These are phyloP conservation scores for Rubia tinctorum DNA, from an alignment of 305 asterid species.

Conservation along the genomic window DNA sequence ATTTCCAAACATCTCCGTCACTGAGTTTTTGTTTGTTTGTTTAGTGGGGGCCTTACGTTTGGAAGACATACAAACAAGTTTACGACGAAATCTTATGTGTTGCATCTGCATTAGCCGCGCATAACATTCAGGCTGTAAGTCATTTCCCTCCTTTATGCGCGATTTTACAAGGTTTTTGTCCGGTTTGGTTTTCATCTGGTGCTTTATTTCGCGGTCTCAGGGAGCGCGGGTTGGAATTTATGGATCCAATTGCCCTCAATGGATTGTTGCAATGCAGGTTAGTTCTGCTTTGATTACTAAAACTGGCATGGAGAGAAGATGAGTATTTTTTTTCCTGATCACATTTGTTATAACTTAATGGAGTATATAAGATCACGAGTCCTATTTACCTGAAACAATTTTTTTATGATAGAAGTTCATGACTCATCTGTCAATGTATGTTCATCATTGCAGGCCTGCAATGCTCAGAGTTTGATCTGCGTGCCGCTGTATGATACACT, in stretches of 20 bases:
- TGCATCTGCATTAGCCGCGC: slow-evolving; percentile 79
- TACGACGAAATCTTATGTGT: slow-evolving; percentile 55
- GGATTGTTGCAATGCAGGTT: slow-evolving; percentile 99
- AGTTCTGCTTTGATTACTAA: neutral
- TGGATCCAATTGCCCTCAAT: slow-evolving; percentile 93
- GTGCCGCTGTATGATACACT: slow-evolving; percentile 97
- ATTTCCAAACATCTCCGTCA: neutral
- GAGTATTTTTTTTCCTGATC: neutral
- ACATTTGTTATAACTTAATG: no score
- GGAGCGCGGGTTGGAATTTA: slow-evolving; percentile 86
- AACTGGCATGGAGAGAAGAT: neutral
- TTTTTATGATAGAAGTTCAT: no score
- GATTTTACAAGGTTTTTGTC: neutral
- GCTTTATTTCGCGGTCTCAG: slow-evolving; percentile 22
- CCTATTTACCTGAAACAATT: no score
- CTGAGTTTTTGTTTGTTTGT: neutral
- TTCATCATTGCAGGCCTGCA: slow-evolving; percentile 62
- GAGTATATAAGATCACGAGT: no score
- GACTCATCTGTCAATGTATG: neutral
- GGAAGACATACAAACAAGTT: slow-evolving; percentile 90
- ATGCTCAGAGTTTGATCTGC: slow-evolving; percentile 70
- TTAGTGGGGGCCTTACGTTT: slow-evolving; percentile 84
- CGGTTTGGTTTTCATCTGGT: neutral
- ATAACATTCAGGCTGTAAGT: slow-evolving; percentile 75
- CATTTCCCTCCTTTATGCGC: neutral